These are phyloP conservation scores for Yamadazyma conglobata DNA, from an alignment of 1,139 yeast genomes.

Conservation along the genomic window DNA sequence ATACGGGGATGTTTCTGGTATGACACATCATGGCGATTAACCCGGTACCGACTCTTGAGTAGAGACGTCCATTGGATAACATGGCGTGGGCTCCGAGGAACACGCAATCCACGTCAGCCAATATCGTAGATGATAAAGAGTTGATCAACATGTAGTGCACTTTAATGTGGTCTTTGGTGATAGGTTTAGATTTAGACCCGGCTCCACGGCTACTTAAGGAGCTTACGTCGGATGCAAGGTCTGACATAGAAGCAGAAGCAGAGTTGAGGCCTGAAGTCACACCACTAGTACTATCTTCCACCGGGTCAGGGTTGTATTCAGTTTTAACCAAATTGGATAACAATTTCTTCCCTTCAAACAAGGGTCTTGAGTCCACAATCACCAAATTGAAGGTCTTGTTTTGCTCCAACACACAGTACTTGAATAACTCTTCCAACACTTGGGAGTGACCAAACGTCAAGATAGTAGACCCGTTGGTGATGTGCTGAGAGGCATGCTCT, in stretches of 20 bases:
- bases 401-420: constrained; percentile 60
- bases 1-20: constrained; percentile 84
- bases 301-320: constrained; percentile 17
- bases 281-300: constrained; percentile 32
- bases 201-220: constrained; percentile 15
- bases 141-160: constrained; percentile 69
- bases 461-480: constrained; percentile 72
- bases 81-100: constrained; percentile 97
- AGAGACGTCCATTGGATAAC: constrained; percentile 89
- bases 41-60: constrained; percentile 94
- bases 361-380: constrained; percentile 92
- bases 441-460: constrained; percentile 87
- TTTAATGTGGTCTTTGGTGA: constrained; percentile 35
- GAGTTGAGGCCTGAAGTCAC: neutral
- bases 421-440: constrained; percentile 73
- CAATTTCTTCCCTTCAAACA: constrained; percentile 86
- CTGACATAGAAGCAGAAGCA: constrained; percentile 5
- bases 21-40: constrained; percentile 89
- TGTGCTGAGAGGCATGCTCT: constrained; percentile 75
- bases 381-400: constrained; percentile 73
- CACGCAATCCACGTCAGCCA: constrained; percentile 79
- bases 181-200: constrained; percentile 19
- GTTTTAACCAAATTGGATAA: constrained; percentile 55
- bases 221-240: constrained; percentile 47
- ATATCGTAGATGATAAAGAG: constrained; percentile 74